These are phyloP conservation scores for Cordyceps farinosa DNA, from an alignment of 2,329 filamentous ascomycete species.

Conservation along the genomic window DNA sequence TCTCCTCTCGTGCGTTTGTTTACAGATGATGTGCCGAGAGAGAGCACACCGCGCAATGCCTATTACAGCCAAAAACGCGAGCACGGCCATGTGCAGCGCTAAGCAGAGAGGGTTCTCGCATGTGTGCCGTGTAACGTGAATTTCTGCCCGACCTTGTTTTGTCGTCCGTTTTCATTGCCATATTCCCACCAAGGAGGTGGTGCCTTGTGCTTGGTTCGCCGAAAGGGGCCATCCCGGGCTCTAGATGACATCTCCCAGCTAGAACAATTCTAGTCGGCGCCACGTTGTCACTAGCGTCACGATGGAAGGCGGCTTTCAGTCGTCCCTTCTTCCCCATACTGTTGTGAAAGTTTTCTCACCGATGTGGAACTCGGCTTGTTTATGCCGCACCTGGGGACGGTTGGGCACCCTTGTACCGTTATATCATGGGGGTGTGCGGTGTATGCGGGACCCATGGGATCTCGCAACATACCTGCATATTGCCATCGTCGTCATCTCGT, in stretches of 20 bases:
- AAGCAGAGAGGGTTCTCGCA: neutral
- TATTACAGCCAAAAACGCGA: neutral
- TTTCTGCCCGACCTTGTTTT: slow-evolving; percentile 10
- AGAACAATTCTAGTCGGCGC: neutral
- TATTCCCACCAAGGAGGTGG: neutral
- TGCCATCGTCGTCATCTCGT: slow-evolving; percentile 4
- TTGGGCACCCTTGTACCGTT: neutral
- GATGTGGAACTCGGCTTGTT: slow-evolving; percentile 8
- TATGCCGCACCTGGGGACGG: neutral
- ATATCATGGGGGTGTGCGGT: neutral
- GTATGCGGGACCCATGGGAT: neutral
- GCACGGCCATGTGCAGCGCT: neutral
- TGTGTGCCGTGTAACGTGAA: slow-evolving; percentile 2
- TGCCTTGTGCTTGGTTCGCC: neutral
- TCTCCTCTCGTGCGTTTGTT: neutral
- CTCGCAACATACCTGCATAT: neutral
- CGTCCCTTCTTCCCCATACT: neutral
- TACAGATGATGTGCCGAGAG: neutral
- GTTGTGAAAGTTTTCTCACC: slow-evolving; percentile 5
- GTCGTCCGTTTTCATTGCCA: neutral
- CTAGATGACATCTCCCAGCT: neutral
- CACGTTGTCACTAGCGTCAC: neutral
- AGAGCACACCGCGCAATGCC: neutral
- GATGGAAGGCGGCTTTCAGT: neutral
- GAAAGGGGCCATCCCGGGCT: neutral